Percentiles rank a stretch among this genome's conserved stretches.
Evolutionary conservation across 371 early-diverging fungal genomes (phyloP).

Genomic region (Basidiobolus heterosporus): DNA sequence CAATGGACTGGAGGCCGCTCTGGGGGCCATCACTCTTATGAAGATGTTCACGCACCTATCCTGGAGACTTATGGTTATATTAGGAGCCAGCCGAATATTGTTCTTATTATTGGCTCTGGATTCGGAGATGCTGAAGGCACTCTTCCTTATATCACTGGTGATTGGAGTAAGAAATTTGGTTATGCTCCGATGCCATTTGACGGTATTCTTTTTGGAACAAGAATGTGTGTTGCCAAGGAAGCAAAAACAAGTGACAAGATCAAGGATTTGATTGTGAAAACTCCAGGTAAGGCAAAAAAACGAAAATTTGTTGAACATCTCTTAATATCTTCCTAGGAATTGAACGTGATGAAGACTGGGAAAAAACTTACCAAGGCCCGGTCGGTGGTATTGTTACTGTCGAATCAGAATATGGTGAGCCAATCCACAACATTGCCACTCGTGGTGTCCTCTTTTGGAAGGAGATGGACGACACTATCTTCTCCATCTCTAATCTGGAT

Average conservation of each 20-base stretch:
- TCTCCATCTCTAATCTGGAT: slow-evolving; percentile 61
- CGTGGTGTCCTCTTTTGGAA: slow-evolving; percentile 87
- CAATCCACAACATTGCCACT: slow-evolving; percentile 93
- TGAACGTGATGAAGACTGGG: slow-evolving; percentile 66
- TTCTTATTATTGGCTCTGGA: slow-evolving; percentile 81
- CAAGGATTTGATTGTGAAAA: slow-evolving; percentile 80
- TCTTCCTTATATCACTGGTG: slow-evolving; percentile 85
- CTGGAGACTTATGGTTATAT: slow-evolving; percentile 84
- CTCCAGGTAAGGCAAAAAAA: slow-evolving; percentile 52
- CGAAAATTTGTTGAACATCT: too few species aligned
- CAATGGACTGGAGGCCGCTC: slow-evolving; percentile 96
- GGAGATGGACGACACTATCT: slow-evolving; percentile 84
- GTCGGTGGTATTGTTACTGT: slow-evolving; percentile 87
- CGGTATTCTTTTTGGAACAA: slow-evolving; percentile 82
- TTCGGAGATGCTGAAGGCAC: slow-evolving; percentile 85
- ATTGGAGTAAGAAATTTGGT: slow-evolving; percentile 71
- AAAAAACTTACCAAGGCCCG: slow-evolving; percentile 78
- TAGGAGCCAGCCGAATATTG: slow-evolving; percentile 70
- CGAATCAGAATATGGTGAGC: slow-evolving; percentile 87
- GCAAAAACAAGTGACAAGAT: slow-evolving; percentile 62
- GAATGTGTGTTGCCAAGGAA: slow-evolving; percentile 91
- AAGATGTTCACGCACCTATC: slow-evolving; percentile 87
- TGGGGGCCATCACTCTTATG: slow-evolving; percentile 93
- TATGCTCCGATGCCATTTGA: slow-evolving; percentile 95
- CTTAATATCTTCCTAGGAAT: too few species aligned